Evolutionary conservation across 345 rosid species (phyloP), one percentile per base, ranked within the genome.

Genomic region (Turritis glabra): DNA sequence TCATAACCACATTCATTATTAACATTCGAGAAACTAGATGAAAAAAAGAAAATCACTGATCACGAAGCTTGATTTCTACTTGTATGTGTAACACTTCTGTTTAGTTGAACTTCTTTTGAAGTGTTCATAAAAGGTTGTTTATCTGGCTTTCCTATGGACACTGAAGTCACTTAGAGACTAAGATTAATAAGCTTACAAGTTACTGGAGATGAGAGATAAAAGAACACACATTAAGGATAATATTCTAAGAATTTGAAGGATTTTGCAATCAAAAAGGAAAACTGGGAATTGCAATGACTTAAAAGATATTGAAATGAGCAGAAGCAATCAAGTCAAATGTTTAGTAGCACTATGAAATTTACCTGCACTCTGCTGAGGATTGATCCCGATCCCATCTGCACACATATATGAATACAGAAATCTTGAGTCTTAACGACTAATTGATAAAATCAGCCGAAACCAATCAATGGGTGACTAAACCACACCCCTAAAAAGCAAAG

Each of bases 341-440:
- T 4, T 10, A 33, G 14, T 10, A 33, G 14, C 27, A 35, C 5
- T 44, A 0, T n/a, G n/a, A 29, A 11, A 22, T 7, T n/a, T 72
- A 95, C 99, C 97, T 72, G 99, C 97, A 75, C 97, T 92, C 78
- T 95, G 99, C 71, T 95, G 97, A 40, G 97, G 99, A 83, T 90
- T 92, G 80, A 95, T 92, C 73, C 97, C 99, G 1, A 95, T 90
- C 5, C 99, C 99, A 86, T 92, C 99, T 95, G 91, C 67, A 84
- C 52, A n/a, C 32, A 25, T 13, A 27, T n/a, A n/a, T 65, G 21
- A 72, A 71, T 37, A 58, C 21, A 62, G 35, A 48, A 55, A 64
- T 13, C 26, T 29, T 3, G 13, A 51, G 41, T 15, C 8, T 5
- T 9, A 14, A 37, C 14, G 12, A 43, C 11, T 19, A 54, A 54